A percentile compares a stretch with the other conserved stretches of the same genome.
These are phyloP conservation scores for Backusella tuberculispora DNA, from an alignment of 192 early-diverging fungal genomes.

Conservation along the genomic window DNA sequence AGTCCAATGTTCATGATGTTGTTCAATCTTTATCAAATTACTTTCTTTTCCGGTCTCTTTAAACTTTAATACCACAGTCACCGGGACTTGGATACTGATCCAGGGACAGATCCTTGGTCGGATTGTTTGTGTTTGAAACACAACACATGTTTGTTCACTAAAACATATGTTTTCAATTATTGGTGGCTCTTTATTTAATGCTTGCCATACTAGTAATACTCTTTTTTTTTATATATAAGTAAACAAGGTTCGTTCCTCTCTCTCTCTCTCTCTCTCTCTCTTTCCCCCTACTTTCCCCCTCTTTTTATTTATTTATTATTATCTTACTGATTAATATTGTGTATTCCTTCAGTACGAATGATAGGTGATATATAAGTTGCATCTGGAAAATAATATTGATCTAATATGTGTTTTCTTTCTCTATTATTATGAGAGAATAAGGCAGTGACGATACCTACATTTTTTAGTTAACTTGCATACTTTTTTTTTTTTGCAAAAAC, in stretches of 20 bases:
- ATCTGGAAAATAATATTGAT: conserved; percentile 51
- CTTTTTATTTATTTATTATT: too few species aligned
- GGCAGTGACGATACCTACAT: conserved; percentile 41
- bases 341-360: conserved; percentile 48
- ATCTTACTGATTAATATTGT: conserved; percentile 55
- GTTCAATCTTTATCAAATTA: conserved; percentile 46
- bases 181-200: conserved; percentile 37
- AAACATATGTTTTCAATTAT: conserved; percentile 36
- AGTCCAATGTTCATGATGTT: conserved; percentile 61
- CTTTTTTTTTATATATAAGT: conserved; percentile 8
- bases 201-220: conserved; percentile 38
- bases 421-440: conserved; percentile 52
- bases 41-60: conserved; percentile 39
- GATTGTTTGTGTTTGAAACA: conserved; percentile 53
- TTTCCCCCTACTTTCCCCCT: too few species aligned
- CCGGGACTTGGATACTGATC: conserved; percentile 48
- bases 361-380: conserved; percentile 54
- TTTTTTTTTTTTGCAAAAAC: neutral
- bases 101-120: conserved; percentile 55
- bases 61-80: conserved; percentile 51
- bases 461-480: neutral
- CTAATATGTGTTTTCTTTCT: conserved; percentile 49
- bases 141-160: conserved; percentile 38
- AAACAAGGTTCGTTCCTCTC: neutral
- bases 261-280: neutral